These are phyloP conservation scores for Dictyostelium purpureum DNA, from an alignment of 78 protist genomes.

Conservation along the genomic window DNA sequence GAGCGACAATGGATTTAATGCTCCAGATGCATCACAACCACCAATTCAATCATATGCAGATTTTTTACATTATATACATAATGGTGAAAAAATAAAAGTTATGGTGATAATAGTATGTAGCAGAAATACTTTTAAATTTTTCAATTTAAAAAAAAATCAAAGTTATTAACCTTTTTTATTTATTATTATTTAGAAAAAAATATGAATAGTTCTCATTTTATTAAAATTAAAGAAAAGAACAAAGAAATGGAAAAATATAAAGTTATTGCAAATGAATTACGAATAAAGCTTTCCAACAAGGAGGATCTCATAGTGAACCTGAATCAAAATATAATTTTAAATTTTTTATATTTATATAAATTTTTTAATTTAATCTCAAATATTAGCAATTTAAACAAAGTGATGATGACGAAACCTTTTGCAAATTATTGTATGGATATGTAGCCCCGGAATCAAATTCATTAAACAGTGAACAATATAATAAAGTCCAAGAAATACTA, in stretches of 20 bases:
- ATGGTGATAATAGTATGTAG: not conserved
- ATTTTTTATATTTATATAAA: no score
- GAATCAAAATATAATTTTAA: not conserved
- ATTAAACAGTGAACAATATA: no score
- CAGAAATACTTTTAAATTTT: not conserved
- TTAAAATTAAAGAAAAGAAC: not conserved
- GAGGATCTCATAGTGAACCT: not conserved
- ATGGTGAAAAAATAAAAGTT: not conserved
- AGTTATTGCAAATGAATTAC: not conserved
- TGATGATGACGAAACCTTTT: no score
- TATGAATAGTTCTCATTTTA: not conserved
- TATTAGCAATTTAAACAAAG: no score
- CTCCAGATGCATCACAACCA: not conserved
- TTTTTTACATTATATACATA: not conserved
- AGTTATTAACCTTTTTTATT: no score
- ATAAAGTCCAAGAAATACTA: no score
- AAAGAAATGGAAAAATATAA: not conserved
- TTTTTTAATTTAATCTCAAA: no score
- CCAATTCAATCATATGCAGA: not conserved
- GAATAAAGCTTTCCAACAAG: not conserved
- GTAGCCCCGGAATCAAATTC: no score
- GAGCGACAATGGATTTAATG: slow-evolving; percentile 23
- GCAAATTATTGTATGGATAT: no score
- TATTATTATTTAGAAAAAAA: slow-evolving; percentile 25
- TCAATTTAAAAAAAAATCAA: no score